Evolutionary conservation across 305 asterid species (phyloP).

Genomic region (Solanum hybrid): DNA sequence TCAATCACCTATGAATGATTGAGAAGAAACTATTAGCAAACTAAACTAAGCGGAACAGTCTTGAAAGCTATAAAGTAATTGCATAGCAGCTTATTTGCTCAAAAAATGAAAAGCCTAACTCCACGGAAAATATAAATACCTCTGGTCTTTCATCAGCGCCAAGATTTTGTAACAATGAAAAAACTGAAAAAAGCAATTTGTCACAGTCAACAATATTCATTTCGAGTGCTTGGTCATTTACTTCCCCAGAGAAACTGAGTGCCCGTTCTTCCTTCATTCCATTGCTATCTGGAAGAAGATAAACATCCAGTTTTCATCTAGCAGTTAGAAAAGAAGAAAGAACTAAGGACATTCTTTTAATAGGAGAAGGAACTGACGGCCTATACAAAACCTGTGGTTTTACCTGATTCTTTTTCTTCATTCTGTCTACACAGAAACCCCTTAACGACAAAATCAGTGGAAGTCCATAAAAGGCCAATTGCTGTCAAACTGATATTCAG

Average conservation of each 20-base stretch:
- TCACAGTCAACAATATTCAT: conserved; percentile 50
- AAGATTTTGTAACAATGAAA: conserved; percentile 78
- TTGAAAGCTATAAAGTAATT: neutral
- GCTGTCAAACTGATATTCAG: conserved; percentile 96
- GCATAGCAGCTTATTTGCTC: neutral
- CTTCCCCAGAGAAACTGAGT: conserved; percentile 28
- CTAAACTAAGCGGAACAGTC: neutral
- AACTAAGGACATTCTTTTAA: neutral
- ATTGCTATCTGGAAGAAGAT: conserved; percentile 41
- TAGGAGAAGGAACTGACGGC: neutral
- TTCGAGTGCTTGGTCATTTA: conserved; percentile 26
- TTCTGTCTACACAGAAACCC: conserved; percentile 40
- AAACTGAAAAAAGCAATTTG: conserved; percentile 73
- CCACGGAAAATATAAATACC: conserved; percentile 41
- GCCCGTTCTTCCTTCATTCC: conserved; percentile 33
- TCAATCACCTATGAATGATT: neutral
- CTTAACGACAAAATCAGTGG: conserved; percentile 87
- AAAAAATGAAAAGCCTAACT: neutral
- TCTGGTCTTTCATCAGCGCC: conserved; percentile 98
- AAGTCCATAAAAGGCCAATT: conserved; percentile 88
- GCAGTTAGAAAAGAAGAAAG: neutral
- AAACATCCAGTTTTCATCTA: conserved; percentile 5
- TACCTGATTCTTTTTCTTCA: conserved; percentile 58
- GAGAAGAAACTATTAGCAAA: neutral
- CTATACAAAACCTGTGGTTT: neutral